Conservation (phyloP, 2,329 filamentous ascomycete genomes). For the Aspergillus floridensis region DNA sequence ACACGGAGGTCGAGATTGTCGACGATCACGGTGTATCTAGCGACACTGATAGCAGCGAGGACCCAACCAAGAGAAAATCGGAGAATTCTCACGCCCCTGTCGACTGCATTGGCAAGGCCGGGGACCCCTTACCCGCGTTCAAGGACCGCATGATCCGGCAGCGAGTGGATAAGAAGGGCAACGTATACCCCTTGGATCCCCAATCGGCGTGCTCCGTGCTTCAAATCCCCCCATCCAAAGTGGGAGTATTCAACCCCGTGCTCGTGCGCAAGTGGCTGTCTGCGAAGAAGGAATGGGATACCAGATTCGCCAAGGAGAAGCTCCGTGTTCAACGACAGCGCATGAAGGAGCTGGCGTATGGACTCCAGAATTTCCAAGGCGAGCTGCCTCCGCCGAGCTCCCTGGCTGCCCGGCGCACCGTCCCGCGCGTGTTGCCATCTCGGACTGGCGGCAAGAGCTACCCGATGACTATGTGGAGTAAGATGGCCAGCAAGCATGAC, state of each 20-base stretch:
- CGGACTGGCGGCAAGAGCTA: conserved; percentile 57
- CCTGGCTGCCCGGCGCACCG: conserved; percentile 64
- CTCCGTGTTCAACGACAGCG: conserved; percentile 70
- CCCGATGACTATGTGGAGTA: conserved; percentile 77
- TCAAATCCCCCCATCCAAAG: conserved; percentile 59
- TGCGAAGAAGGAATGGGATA: conserved; percentile 70
- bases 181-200: conserved; percentile 65
- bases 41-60: conserved; percentile 20
- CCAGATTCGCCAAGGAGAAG: conserved; percentile 66
- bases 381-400: conserved; percentile 83
- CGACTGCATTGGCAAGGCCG: conserved; percentile 72
- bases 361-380: conserved; percentile 69
- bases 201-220: conserved; percentile 65
- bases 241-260: conserved; percentile 76
- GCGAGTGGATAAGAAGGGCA: conserved; percentile 74
- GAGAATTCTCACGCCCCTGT: conserved; percentile 17
- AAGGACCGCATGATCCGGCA: conserved; percentile 89
- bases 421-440: conserved; percentile 30
- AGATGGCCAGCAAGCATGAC: conserved; percentile 88
- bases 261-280: conserved; percentile 82
- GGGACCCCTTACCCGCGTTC: conserved; percentile 78
- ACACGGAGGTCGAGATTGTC: conserved; percentile 73
- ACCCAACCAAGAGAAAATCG: conserved; percentile 4
- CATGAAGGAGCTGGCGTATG: conserved; percentile 67
- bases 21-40: conserved; percentile 73